These are phyloP conservation scores for Candida jianshihensis DNA, from an alignment of 805 yeast species.

Conservation along the genomic window DNA sequence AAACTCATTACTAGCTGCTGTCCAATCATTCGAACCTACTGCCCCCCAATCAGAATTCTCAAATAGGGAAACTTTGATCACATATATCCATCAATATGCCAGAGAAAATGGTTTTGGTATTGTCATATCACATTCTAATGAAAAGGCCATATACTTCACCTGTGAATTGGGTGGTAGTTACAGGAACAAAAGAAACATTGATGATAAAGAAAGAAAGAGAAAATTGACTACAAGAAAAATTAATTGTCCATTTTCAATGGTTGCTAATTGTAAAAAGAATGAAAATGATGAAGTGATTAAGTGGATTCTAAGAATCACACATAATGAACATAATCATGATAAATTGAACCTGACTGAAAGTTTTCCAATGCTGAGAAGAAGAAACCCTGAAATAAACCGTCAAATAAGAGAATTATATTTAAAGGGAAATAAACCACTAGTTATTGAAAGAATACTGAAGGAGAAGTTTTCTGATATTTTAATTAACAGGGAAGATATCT, in stretches of 20 bases:
- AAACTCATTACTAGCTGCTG: constrained; percentile 1
- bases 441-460: constrained; percentile 21
- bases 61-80: constrained; percentile 18
- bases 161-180: constrained; percentile 25
- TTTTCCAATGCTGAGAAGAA: constrained; percentile 25
- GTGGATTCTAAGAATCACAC: constrained; percentile 22
- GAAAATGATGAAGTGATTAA: constrained; percentile 20
- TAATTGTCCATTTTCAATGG: constrained; percentile 26
- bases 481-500: constrained; percentile 25
- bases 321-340: constrained; percentile 24
- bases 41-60: constrained; percentile 19
- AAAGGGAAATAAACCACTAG: constrained; percentile 23
- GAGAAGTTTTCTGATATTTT: constrained; percentile 19
- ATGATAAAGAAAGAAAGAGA: constrained; percentile 25
- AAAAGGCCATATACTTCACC: constrained; percentile 25
- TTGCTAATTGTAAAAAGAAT: constrained; percentile 24
- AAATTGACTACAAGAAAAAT: constrained; percentile 24
- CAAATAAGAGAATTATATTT: constrained; percentile 23
- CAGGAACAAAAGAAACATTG: constrained; percentile 24
- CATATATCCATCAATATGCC: constrained; percentile 23
- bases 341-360: constrained; percentile 22
- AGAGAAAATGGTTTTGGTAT: constrained; percentile 26
- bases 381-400: constrained; percentile 25
- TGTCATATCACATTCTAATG: constrained; percentile 25
- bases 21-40: constrained; percentile 15